phyloP scores from a whole-genome alignment of 1,284 basidiomycete species.

The Amylostereum areolatum region DNA sequence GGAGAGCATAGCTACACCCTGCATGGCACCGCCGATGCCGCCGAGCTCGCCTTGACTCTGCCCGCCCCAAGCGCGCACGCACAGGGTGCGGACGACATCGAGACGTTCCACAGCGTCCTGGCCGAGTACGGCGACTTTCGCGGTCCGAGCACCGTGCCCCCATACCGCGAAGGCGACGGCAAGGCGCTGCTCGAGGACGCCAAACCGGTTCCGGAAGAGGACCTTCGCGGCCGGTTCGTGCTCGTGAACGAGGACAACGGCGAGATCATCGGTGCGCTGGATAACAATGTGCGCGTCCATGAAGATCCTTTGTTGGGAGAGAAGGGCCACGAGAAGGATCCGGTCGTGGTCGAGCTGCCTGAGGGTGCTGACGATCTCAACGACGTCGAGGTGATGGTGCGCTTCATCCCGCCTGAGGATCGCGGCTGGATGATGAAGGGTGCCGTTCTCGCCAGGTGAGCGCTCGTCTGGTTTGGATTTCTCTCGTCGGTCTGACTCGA shows the following conservation, averaged over 20 bases:
- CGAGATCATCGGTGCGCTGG: constrained; percentile 69
- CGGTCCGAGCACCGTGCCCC: not conserved
- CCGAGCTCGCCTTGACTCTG: constrained; percentile 36
- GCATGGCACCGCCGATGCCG: constrained; percentile 15
- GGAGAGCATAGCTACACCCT: constrained; percentile 42
- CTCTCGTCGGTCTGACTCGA: constrained; percentile 1
- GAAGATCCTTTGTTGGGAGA: constrained; percentile 50
- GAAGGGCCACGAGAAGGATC: constrained; percentile 49
- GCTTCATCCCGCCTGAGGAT: constrained; percentile 58
- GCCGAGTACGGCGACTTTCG: constrained; percentile 57
- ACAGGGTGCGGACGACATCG: constrained; percentile 50
- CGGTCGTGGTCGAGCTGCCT: constrained; percentile 71
- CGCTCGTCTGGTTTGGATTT: constrained; percentile 4
- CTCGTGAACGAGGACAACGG: constrained; percentile 73
- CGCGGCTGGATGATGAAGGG: constrained; percentile 71
- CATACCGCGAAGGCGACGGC: not conserved
- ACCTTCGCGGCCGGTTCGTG: constrained; percentile 64
- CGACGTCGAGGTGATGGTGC: constrained; percentile 49
- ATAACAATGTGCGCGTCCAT: constrained; percentile 47
- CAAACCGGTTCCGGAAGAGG: constrained; percentile 23
- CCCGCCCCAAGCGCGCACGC: constrained; percentile 22
- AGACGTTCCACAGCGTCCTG: constrained; percentile 66
- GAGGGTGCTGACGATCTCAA: constrained; percentile 33
- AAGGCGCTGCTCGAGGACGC: constrained; percentile 10
- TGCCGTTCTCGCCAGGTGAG: constrained; percentile 63